Evolutionary conservation across 768 basidiomycete genomes (phyloP), one percentile per base, ranked within the genome.

Genomic region (Pleurotus tuber-regium): DNA sequence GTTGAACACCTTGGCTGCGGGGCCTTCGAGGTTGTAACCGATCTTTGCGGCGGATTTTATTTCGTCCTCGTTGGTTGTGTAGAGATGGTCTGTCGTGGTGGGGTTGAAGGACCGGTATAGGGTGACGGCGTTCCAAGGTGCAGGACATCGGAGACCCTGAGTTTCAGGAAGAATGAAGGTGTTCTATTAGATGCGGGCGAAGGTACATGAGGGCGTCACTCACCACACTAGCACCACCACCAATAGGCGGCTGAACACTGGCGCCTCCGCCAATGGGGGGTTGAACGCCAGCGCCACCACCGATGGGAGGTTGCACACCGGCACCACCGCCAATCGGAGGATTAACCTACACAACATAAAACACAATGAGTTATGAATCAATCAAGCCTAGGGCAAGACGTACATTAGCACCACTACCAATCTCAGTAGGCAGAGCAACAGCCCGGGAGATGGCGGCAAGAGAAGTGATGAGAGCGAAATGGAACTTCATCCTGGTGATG

Each of bases 1-100:
- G 19, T 33, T 7, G 40, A 51, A 57, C 31, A 57, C 40, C 19
- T 25, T 16, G 8, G 23, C 35, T 16, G 35, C 49, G 1, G 14
- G 19, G 24, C 49, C 49, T 50, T 50, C 49, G 7, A 3, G 10
- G 14, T 24, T 38, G 49, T 50, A 50, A 21, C 49, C 49, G 23
- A 18, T 16, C 3, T 6, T 8, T 11, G 26, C 11, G 23, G 49
- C 31, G 24, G 38, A 39, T 25, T 16, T 21, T 29, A 21, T 29
- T 21, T 50, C 49, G 11, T 11, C 23, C 4, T 39, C 16, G 38
- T 12, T 26, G 19, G 33, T 50, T 4, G 49, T 50, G 49, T 39
- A 50, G 49, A 50, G 40, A 18, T 50, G 49, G 23, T 50, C 49
- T 11, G n/a, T n/a, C 9, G n/a, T 38, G n/a, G 29, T 14, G 11